Evolutionary conservation across 805 yeast species (phyloP), one percentile per base, ranked within the genome.

Genomic region (Candida vartiovaarae): DNA sequence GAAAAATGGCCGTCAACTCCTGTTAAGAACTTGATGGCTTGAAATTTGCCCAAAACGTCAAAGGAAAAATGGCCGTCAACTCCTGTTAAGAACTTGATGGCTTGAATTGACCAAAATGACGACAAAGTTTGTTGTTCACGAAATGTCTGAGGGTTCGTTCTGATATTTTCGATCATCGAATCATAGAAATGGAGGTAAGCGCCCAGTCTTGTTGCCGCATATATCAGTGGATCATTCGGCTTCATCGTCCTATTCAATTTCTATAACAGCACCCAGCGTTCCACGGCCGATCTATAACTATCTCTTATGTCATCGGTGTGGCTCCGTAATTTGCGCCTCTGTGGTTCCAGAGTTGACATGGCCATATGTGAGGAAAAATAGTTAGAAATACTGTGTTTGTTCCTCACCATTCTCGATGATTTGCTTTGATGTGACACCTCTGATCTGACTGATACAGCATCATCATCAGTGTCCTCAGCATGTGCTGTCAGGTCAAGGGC

Each of bases 131-230:
- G 20, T 37, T 44, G 44, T 26, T 38, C 48, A 11, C 38, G 41
- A 36, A 44, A 37, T 5, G 26, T 26, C 15, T 15, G n/a, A 5
- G 39, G 26, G 27, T 10, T 29, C 25, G 32, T 30, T 15, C 15
- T 23, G 1, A 39, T 34, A 2, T 45, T 48, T 3, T 42, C 45
- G 5, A 57, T 25, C 4, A 43, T 25, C 1, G 47, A 26, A 36
- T 56, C 56, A 35, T 55, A 58, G 10, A 43, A 43, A 10, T 50
- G 53, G 1, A 54, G 30, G n/a, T 57, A 51, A 1, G 50, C 36
- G 3, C 38, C 38, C 4, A 58, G 45, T 23, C 62, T 44, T 15
- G 47, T 37, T 7, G 40, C 32, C 4, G 59, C 40, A 36, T 47
- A 47, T 4, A 44, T 42, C 10, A 55, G 30, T 0, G 60, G 50